Conservation (phyloP, 345 rosid species). For the Pelargonium nanum region DNA sequence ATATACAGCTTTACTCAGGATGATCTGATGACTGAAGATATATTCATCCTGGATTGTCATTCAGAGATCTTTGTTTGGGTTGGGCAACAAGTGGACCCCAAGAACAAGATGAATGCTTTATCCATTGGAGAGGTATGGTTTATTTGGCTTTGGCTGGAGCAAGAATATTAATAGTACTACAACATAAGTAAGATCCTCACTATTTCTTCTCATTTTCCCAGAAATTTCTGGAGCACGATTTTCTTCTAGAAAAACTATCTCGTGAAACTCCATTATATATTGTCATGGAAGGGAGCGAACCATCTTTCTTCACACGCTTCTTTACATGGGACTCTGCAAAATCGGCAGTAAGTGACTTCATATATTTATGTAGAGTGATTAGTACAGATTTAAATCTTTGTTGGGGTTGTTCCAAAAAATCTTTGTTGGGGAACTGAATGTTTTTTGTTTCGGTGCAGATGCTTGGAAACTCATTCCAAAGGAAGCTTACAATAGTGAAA, state of each 20-base stretch:
- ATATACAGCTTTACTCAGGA: constrained; percentile 84
- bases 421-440: constrained; percentile 2
- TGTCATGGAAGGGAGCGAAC: constrained; percentile 84
- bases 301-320: constrained; percentile 86
- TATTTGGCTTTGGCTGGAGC: not conserved
- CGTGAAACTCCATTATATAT: constrained; percentile 62
- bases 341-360: constrained; percentile 47
- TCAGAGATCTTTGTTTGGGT: constrained; percentile 87
- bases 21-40: constrained; percentile 98
- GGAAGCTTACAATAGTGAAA: constrained; percentile 72
- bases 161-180: not conserved
- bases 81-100: constrained; percentile 79
- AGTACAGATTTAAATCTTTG: constrained; percentile 8
- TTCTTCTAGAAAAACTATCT: constrained; percentile 61
- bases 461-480: constrained; percentile 93
- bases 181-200: constrained; percentile 5
- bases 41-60: constrained; percentile 83
- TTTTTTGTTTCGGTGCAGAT: constrained; percentile 43
- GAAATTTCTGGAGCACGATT: constrained; percentile 77
- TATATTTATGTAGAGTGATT: constrained; percentile 1
- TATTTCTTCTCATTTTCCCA: constrained; percentile 22
- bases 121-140: constrained; percentile 72
- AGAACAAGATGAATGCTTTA: constrained; percentile 55
- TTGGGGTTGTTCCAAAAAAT: not conserved
- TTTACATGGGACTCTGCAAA: constrained; percentile 90